These are phyloP conservation scores for Mycena belliarum DNA, from an alignment of 768 basidiomycete species.

Conservation along the genomic window DNA sequence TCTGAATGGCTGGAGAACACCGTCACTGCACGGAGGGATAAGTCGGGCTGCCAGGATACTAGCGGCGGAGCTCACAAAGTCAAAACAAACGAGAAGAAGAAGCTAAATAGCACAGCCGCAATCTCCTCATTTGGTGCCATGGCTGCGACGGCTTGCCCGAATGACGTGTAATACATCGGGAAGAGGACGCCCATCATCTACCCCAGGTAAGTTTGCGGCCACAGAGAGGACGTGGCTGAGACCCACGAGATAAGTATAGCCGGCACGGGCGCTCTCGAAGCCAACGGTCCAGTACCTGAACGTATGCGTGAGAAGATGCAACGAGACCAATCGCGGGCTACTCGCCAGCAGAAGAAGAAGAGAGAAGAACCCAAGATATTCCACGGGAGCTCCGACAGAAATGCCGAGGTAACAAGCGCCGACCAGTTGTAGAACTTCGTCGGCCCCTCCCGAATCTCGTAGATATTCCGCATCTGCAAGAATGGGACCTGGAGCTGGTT, in stretches of 20 bases:
- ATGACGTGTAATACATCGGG: conserved; percentile 62
- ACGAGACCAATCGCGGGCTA: background rate
- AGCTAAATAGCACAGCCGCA: conserved; percentile 56
- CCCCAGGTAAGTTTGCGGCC: background rate
- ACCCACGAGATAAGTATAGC: conserved; percentile 52
- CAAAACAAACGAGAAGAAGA: conserved; percentile 62
- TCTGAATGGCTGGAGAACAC: conserved; percentile 65
- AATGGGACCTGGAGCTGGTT: conserved; percentile 67
- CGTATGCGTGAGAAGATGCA: background rate
- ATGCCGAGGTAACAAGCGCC: conserved; percentile 53
- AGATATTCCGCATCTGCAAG: conserved; percentile 58
- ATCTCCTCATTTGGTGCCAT: conserved; percentile 63
- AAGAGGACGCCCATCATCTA: conserved; percentile 50
- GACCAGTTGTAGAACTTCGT: conserved; percentile 69
- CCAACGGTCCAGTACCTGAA: conserved; percentile 62
- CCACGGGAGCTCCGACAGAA: conserved; percentile 62
- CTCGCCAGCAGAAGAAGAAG: conserved; percentile 62
- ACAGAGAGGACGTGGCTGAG: background rate
- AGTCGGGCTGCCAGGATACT: background rate
- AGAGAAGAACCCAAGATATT: conserved; percentile 58
- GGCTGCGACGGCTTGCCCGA: conserved; percentile 61
- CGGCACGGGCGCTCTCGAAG: conserved; percentile 52
- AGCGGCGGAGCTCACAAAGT: conserved; percentile 48
- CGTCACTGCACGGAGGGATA: conserved; percentile 41
- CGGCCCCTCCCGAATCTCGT: conserved; percentile 68